Conservation (phyloP, 108 stramenopile genomes). For the Mediolabrus comicus region DNA sequence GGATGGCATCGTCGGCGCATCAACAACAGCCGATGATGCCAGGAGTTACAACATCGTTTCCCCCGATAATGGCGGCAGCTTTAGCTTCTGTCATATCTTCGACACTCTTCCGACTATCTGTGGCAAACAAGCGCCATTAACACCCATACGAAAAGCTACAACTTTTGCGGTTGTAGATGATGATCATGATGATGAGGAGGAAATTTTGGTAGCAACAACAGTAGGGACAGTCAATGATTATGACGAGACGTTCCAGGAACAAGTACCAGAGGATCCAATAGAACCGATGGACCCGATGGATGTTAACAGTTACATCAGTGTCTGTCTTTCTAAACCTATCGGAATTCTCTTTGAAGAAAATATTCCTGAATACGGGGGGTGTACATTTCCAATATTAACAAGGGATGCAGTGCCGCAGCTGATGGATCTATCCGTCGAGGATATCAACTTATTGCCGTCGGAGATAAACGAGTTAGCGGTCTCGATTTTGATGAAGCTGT, state of each 20-base stretch:
- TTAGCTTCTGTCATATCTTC: not conserved
- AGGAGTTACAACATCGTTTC: not conserved
- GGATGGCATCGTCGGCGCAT: not conserved
- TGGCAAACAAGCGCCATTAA: not conserved
- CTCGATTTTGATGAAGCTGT: conserved; percentile 65
- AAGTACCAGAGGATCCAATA: no score
- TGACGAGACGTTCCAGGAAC: no score
- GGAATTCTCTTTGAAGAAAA: conserved; percentile 85
- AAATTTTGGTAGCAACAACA: not conserved
- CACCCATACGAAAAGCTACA: not conserved
- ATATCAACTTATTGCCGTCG: conserved; percentile 72
- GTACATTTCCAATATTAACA: conserved; percentile 61
- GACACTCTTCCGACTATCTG: not conserved
- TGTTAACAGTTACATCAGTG: conserved; percentile 59
- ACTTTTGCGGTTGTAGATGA: no score
- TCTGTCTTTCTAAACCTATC: conserved; percentile 67
- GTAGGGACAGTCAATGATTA: no score
- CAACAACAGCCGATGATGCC: not conserved
- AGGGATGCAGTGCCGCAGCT: conserved; percentile 51
- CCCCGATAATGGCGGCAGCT: not conserved
- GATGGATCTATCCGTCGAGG: conserved; percentile 48
- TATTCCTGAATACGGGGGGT: conserved; percentile 69
- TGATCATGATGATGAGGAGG: not conserved
- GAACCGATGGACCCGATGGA: conserved; percentile 82
- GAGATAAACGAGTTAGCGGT: conserved; percentile 53